These are phyloP conservation scores for Polytrichum formosum DNA, from an alignment of 225 moss, liverwort and hornwort genomes.

Conservation along the genomic window DNA sequence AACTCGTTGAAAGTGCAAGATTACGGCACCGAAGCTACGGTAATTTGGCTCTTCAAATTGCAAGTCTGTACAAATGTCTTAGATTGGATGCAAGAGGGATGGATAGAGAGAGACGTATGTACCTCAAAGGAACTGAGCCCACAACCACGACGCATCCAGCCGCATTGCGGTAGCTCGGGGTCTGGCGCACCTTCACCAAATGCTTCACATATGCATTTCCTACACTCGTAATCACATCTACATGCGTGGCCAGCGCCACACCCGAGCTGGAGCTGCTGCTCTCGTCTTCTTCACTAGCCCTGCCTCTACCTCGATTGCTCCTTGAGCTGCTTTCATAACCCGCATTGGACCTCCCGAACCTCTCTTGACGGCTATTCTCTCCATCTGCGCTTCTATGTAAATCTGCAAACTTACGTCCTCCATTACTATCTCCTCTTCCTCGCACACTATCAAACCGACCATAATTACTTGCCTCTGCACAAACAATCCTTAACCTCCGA, in stretches of 20 bases:
- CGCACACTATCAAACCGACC: constrained; percentile 5
- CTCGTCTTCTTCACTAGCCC: not conserved
- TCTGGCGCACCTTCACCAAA: constrained; percentile 80
- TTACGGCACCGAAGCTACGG: no score
- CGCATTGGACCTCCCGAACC: constrained; percentile 3
- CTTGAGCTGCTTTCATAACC: no score
- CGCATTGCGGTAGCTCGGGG: constrained; percentile 50
- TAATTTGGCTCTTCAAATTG: no score
- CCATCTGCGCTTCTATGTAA: constrained; percentile 2
- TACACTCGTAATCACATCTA: constrained; percentile 57
- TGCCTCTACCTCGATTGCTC: constrained; percentile 4
- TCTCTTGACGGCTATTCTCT: constrained; percentile 8
- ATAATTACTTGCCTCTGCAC: constrained; percentile 15
- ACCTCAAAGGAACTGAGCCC: constrained; percentile 76
- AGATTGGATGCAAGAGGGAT: no score
- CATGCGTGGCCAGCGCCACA: constrained; percentile 41
- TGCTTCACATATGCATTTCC: constrained; percentile 80
- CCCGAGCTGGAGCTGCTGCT: constrained; percentile 3
- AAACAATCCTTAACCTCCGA: not conserved
- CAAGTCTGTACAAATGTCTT: no score
- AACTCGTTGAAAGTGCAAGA: no score
- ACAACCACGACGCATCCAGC: constrained; percentile 64
- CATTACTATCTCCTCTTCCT: constrained; percentile 17
- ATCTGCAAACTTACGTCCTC: constrained; percentile 19
- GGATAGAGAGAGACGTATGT: constrained; percentile 11